Evolutionary conservation across 2,329 filamentous ascomycete species (phyloP).

Genomic region (Lachnellula cervina): DNA sequence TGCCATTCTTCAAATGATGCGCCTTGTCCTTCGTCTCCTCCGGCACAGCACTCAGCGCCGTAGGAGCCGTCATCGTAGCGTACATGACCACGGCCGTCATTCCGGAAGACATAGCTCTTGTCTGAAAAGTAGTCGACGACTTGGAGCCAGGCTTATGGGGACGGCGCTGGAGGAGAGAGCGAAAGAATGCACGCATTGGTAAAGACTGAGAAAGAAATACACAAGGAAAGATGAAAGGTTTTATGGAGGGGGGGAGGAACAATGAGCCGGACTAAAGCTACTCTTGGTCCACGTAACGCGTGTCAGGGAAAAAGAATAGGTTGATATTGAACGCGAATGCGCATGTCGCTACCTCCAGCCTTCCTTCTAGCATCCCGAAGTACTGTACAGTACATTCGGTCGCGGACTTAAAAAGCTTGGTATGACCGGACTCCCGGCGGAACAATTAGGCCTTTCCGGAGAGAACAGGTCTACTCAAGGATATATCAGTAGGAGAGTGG

Average conservation of each 20-base stretch:
- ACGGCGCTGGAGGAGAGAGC: constrained; percentile 20
- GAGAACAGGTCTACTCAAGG: too few species aligned
- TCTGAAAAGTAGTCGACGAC: constrained; percentile 3
- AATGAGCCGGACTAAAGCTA: not conserved
- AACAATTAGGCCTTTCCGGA: too few species aligned
- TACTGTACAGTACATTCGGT: too few species aligned
- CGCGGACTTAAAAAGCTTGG: too few species aligned
- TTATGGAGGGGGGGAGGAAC: not conserved
- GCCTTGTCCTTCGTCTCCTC: constrained; percentile 36
- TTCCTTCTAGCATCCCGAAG: too few species aligned
- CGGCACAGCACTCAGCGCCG: constrained; percentile 25
- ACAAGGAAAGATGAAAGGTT: constrained; percentile 37
- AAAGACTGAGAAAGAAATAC: constrained; percentile 28
- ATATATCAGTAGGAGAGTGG: too few species aligned
- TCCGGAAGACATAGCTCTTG: constrained; percentile 19
- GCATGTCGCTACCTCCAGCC: too few species aligned
- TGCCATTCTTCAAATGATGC: constrained; percentile 49
- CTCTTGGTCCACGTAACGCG: too few species aligned
- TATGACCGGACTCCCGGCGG: too few species aligned
- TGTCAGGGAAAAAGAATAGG: too few species aligned
- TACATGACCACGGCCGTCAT: constrained; percentile 22
- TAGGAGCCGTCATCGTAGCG: constrained; percentile 22
- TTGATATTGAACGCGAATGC: too few species aligned
- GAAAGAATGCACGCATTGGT: constrained; percentile 43
- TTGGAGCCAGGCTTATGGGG: constrained; percentile 5